Base-by-base conservation (phyloP, 2,329 filamentous ascomycete species). In the Helicocarpus griseus region DNA sequence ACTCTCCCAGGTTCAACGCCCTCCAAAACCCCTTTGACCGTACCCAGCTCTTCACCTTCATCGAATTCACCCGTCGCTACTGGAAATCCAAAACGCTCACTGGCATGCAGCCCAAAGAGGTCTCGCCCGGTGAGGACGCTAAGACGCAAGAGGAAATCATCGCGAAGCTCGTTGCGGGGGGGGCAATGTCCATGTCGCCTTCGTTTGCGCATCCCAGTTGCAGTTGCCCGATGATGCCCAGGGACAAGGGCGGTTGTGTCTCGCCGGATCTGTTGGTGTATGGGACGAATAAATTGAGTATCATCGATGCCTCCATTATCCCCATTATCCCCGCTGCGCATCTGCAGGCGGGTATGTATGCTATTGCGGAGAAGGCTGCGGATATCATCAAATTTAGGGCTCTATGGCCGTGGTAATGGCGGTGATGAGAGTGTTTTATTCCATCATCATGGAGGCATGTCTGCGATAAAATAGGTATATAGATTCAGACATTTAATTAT, bases 311-410 rank as follows among this genome's bases (percentile, higher is more conserved):
- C 2, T 66, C 63, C 55, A 56, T 66, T 13, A 61, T 69, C 28
- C 66, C 67, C 1, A 56, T 69, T 24, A 56, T 69, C 35, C 64
- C 65, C 5, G 58, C 62, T 13, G 66, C 65, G 2, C 68, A 71
- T 58, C 64, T 70, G 14, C 63, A 67, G 56, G 59, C 63, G 7
- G 63, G 64, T 6, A 55, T 69, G n/a, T 73, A 67, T 62, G 62
- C 63, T 3, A 57, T 66, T 21, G 65, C 63, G 0, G 65, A 67
- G 54, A 62, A 61, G 44, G 64, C 60, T 2, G 59, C 61, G 0
- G 65, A 65, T 56, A 48, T 65, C 9, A 63, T 64, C 40, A 58
- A 57, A 19, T 14, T 28, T 28, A 35, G 28, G 29, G 29, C 24
- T 9, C 29, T 8, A 4, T 28, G 41, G 24, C 21, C 5, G 13